Evolutionary conservation across 2,329 filamentous ascomycete genomes (phyloP).

Genomic region (Diplodia scrobiculata): DNA sequence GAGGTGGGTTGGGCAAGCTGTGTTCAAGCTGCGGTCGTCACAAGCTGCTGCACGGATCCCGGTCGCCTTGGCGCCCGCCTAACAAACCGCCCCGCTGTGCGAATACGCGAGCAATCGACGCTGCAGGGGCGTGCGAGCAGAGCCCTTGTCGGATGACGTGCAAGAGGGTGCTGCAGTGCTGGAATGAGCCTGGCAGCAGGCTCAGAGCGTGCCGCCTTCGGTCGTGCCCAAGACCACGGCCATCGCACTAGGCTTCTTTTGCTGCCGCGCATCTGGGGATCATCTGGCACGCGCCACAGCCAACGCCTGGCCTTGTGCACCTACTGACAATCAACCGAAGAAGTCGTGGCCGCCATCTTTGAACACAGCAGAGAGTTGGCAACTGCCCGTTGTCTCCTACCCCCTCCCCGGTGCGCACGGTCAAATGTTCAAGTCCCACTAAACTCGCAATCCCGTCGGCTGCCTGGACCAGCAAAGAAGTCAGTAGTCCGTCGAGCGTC

Average conservation of each 20-base stretch:
- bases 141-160: neutral
- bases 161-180: neutral
- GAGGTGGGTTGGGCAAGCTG: slow-evolving; percentile 27
- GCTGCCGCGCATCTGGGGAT: slow-evolving; percentile 11
- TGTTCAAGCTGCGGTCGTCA: slow-evolving; percentile 28
- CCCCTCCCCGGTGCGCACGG: neutral
- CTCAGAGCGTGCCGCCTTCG: neutral
- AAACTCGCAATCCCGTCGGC: neutral
- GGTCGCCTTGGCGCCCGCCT: slow-evolving; percentile 28
- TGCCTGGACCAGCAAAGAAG: neutral
- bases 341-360: neutral
- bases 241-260: neutral
- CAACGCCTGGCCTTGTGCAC: neutral
- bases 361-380: neutral
- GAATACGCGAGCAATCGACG: neutral
- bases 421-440: neutral
- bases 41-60: slow-evolving; percentile 27
- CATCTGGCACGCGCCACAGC: slow-evolving; percentile 11
- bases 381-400: neutral
- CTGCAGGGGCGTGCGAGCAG: neutral
- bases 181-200: neutral
- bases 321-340: neutral
- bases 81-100: slow-evolving; percentile 8
- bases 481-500: neutral
- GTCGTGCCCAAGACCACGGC: neutral